A percentile compares a stretch with the other conserved stretches of the same genome.
Evolutionary conservation across 2,329 filamentous ascomycete species (phyloP).

Genomic region (Penicillium brasilianum): DNA sequence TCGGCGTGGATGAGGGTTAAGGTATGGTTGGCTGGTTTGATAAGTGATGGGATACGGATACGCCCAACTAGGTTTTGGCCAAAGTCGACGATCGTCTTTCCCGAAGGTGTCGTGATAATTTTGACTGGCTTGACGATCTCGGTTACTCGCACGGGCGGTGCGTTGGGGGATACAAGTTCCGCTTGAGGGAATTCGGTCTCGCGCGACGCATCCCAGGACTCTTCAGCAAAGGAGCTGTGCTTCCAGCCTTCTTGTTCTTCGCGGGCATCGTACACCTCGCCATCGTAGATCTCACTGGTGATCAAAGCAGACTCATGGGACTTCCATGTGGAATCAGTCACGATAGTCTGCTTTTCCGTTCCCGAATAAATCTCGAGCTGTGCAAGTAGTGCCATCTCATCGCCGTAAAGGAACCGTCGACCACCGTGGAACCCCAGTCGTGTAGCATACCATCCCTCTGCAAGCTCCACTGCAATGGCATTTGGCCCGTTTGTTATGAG

Average conservation of each 20-base stretch:
- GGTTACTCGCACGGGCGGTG: slow-evolving; percentile 51
- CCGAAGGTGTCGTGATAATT: slow-evolving; percentile 44
- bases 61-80: slow-evolving; percentile 64
- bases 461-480: slow-evolving; percentile 50
- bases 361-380: slow-evolving; percentile 36
- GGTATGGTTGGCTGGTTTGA: slow-evolving; percentile 20
- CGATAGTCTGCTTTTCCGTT: slow-evolving; percentile 13
- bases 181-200: slow-evolving; percentile 41
- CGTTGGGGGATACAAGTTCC: slow-evolving; percentile 41
- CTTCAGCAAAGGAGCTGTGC: slow-evolving; percentile 31
- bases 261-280: slow-evolving; percentile 57
- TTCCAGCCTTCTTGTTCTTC: slow-evolving; percentile 31
- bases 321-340: slow-evolving; percentile 34
- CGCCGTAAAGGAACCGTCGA: slow-evolving; percentile 30
- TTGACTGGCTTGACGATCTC: slow-evolving; percentile 34
- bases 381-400: slow-evolving; percentile 33
- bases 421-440: slow-evolving; percentile 31
- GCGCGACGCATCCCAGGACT: slow-evolving; percentile 34
- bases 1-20: slow-evolving; percentile 58
- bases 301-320: slow-evolving; percentile 28
- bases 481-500: slow-evolving; percentile 43
- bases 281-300: slow-evolving; percentile 47
- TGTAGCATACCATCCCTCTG: slow-evolving; percentile 57
- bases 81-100: slow-evolving; percentile 61
- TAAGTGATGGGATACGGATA: slow-evolving; percentile 44